Conservation (phyloP, 768 basidiomycete genomes). For the Serpula lacrymans region DNA sequence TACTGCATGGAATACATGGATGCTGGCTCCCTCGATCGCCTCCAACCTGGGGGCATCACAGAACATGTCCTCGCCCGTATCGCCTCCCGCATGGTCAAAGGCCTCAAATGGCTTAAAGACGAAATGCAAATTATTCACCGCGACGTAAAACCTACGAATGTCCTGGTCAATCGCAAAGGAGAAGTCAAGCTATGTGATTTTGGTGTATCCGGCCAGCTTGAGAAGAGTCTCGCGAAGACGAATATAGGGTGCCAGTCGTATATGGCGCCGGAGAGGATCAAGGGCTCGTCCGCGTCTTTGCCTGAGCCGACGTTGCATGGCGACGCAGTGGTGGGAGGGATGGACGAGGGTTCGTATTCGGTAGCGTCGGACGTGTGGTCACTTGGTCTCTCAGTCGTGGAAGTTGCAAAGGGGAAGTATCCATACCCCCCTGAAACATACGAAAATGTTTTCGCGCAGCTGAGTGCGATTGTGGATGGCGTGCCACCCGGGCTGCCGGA, state of each 20-base stretch:
- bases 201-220: conserved; percentile 97
- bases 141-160: conserved; percentile 92
- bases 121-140: conserved; percentile 84
- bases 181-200: conserved; percentile 96
- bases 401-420: conserved; percentile 86
- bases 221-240: conserved; percentile 94
- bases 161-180: conserved; percentile 85
- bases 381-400: conserved; percentile 89
- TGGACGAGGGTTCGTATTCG: conserved; percentile 62
- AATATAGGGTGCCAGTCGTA: conserved; percentile 99
- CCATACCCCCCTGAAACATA: conserved; percentile 98
- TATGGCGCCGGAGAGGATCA: conserved; percentile 99
- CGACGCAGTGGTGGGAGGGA: too few species aligned
- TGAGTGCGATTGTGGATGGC: conserved; percentile 95
- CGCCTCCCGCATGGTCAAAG: conserved; percentile 77
- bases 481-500: conserved; percentile 86
- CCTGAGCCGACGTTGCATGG: too few species aligned
- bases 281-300: conserved; percentile 68
- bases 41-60: conserved; percentile 40
- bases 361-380: conserved; percentile 99
- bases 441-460: conserved; percentile 93
- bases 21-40: conserved; percentile 84
- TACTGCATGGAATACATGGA: conserved; percentile 99
- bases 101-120: conserved; percentile 94
- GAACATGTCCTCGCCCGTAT: conserved; percentile 85